Percentiles rank a stretch among this genome's conserved stretches.
These are phyloP conservation scores for Coemansia asiatica DNA, from an alignment of 192 early-diverging fungal species.

Conservation along the genomic window DNA sequence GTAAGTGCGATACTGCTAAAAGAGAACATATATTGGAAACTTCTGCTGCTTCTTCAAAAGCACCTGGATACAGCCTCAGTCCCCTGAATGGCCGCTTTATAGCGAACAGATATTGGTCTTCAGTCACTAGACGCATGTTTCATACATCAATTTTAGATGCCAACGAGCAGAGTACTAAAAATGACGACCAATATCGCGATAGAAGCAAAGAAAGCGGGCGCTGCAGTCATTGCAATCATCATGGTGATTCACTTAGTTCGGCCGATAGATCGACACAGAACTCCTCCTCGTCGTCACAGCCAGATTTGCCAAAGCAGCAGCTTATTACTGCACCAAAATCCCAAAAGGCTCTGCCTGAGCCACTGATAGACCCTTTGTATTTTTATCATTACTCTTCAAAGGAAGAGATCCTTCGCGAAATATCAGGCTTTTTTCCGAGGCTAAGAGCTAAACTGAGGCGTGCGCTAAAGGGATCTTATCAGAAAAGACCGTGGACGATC, in stretches of 20 bases:
- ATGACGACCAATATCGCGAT: neutral
- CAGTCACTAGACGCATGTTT: neutral
- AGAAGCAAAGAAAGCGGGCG: neutral
- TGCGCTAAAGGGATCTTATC: constrained; percentile 60
- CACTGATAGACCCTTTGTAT: constrained; percentile 33
- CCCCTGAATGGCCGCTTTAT: neutral
- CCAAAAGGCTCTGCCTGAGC: constrained; percentile 33
- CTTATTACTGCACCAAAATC: constrained; percentile 23
- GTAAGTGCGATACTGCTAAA: neutral
- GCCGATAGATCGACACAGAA: neutral
- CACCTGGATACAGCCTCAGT: neutral
- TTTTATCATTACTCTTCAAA: constrained; percentile 31
- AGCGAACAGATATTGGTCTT: neutral
- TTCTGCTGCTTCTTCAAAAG: neutral
- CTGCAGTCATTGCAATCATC: neutral
- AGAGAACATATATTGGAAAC: neutral
- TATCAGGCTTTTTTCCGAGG: constrained; percentile 61
- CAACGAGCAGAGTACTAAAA: neutral
- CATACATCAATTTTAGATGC: neutral
- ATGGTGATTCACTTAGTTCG: neutral
- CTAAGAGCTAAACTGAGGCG: constrained; percentile 62
- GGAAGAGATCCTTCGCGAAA: constrained; percentile 59
- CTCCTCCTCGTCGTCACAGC: neutral
- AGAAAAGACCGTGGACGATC: constrained; percentile 72
- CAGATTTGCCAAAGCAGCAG: neutral